Conservation (phyloP, 108 stramenopile species). For the Aureococcus anophagefferens region DNA sequence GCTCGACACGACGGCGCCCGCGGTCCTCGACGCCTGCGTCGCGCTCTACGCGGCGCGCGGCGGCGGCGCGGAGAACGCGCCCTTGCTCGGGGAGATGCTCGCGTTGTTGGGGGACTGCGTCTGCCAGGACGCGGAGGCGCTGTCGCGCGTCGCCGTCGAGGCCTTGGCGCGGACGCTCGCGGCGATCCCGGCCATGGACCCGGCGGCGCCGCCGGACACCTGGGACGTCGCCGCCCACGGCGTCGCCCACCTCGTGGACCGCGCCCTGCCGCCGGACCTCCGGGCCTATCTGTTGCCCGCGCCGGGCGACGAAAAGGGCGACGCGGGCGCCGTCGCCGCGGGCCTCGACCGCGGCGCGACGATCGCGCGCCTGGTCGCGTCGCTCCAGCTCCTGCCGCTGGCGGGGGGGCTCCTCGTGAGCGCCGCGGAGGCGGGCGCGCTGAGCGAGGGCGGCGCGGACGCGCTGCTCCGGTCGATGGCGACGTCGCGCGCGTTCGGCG, state of each 20-base stretch:
- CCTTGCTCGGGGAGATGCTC: constrained; percentile 20
- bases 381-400: constrained; percentile 13
- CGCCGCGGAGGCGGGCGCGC: background rate
- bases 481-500: constrained; percentile 3
- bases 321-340: background rate
- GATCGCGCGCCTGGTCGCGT: constrained; percentile 6
- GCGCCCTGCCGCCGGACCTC: background rate
- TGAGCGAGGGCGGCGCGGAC: background rate
- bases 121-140: constrained; percentile 29
- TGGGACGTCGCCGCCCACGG: background rate
- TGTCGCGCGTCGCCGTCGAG: constrained; percentile 13
- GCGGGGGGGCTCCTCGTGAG: background rate
- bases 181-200: background rate
- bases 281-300: background rate
- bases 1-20: constrained; percentile 19
- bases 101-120: constrained; percentile 24
- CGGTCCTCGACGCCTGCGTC: constrained; percentile 16
- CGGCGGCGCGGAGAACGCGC: constrained; percentile 1
- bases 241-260: background rate
- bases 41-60: background rate
- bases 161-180: background rate
- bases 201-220: background rate
- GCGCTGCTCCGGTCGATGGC: constrained; percentile 8
- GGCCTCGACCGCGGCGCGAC: background rate
- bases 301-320: background rate